phyloP scores from a whole-genome alignment of 1,284 basidiomycete species.

The Blastosporella zonata region DNA sequence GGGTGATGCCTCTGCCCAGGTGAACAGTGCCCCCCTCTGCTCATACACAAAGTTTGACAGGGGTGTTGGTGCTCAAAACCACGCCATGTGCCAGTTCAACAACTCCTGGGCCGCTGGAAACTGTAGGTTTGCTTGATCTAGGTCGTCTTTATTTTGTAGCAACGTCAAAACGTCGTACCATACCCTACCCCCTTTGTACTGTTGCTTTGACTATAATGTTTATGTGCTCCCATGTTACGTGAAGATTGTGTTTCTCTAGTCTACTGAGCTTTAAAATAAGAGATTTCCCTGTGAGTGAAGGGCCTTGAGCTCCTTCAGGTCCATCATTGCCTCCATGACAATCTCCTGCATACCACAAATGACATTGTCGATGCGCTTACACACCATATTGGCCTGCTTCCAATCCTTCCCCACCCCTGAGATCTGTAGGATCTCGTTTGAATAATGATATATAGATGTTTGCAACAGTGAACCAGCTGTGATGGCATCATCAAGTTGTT shows the following conservation, averaged over 20 bases:
- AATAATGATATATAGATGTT: neutral
- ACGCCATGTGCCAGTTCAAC: neutral
- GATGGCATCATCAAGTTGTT: neutral
- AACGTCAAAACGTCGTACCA: neutral
- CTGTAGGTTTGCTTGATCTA: neutral
- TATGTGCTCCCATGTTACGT: too few relatives aligned
- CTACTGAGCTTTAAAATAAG: neutral
- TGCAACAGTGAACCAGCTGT: neutral
- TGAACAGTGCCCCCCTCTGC: neutral
- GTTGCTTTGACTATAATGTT: too few relatives aligned
- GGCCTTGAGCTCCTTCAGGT: neutral
- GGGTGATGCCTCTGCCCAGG: neutral
- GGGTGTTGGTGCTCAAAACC: neutral
- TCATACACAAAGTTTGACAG: neutral
- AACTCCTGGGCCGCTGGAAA: neutral
- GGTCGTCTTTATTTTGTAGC: neutral
- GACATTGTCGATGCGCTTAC: neutral
- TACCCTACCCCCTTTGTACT: neutral
- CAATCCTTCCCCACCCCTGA: constrained; percentile 1
- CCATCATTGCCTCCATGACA: neutral
- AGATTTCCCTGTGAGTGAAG: neutral
- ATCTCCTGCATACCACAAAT: neutral
- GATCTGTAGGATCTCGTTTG: neutral
- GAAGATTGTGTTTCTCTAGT: neutral
- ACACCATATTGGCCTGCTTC: neutral